phyloP scores from a whole-genome alignment of 129 eudicot genomes.

The Flaveria bidentis region DNA sequence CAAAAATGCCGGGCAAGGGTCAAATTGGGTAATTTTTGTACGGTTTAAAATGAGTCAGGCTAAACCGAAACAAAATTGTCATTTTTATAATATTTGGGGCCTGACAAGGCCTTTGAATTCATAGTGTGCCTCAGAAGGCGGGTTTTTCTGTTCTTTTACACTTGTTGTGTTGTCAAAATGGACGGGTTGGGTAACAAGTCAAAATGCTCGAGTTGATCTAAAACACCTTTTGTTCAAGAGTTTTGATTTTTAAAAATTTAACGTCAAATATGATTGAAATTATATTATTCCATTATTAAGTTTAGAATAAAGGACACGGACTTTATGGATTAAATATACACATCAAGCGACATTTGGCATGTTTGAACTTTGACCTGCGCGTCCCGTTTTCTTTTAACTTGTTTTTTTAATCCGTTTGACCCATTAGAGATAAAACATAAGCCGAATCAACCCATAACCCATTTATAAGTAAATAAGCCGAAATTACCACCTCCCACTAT shows the following conservation, averaged over 20 bases:
- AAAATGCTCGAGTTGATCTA: not conserved
- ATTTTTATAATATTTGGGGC: not conserved
- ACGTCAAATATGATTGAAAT: not conserved
- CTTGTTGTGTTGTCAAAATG: not conserved
- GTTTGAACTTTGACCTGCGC: not conserved
- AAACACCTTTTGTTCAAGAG: not conserved
- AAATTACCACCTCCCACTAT: not conserved
- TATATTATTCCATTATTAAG: not conserved
- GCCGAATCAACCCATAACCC: not conserved
- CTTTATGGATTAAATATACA: not conserved
- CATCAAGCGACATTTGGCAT: not conserved
- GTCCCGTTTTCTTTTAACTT: not conserved
- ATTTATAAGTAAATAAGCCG: not conserved
- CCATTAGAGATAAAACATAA: not conserved
- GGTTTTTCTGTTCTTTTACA: not conserved
- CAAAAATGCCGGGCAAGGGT: not conserved
- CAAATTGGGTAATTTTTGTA: slow-evolving; percentile 1
- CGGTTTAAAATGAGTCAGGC: not conserved
- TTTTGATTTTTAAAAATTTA: not conserved
- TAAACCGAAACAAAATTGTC: not conserved
- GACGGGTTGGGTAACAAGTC: not conserved
- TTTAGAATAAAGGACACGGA: not conserved
- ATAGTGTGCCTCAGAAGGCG: not conserved
- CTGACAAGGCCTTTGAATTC: not conserved
- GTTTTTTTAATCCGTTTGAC: not conserved